Conservation (phyloP, 2,329 filamentous ascomycete genomes). For the Aotearoamyces nothofagi region DNA sequence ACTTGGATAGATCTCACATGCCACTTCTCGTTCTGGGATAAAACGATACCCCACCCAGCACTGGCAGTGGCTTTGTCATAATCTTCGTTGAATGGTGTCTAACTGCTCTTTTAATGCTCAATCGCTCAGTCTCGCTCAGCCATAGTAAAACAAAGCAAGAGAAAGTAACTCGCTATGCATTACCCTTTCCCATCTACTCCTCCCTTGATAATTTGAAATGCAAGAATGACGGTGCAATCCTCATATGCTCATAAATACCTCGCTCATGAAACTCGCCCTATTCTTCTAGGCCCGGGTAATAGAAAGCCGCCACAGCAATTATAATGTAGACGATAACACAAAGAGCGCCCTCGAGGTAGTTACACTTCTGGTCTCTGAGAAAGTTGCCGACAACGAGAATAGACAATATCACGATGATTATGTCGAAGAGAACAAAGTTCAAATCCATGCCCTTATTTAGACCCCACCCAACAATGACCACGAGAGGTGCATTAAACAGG, state of each 20-base stretch:
- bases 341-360: slow-evolving; percentile 77
- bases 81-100: no score
- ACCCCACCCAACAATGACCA: slow-evolving; percentile 75
- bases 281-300: slow-evolving; percentile 31
- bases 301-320: slow-evolving; percentile 42
- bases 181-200: background rate
- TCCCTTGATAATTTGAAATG: background rate
- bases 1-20: no score
- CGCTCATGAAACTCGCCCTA: background rate
- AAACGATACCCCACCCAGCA: no score
- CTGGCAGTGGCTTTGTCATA: no score
- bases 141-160: background rate
- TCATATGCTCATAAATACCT: background rate
- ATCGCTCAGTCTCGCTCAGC: no score
- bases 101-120: no score
- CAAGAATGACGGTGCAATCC: background rate
- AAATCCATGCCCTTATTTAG: slow-evolving; percentile 56
- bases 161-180: background rate
- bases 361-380: slow-evolving; percentile 73
- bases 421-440: slow-evolving; percentile 78
- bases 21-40: no score
- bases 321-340: slow-evolving; percentile 54
- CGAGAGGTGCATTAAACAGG: slow-evolving; percentile 71
- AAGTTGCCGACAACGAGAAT: slow-evolving; percentile 83
- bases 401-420: slow-evolving; percentile 65